phyloP scores from a whole-genome alignment of 495 filamentous ascomycete genomes.

The Neurospora sp. region DNA sequence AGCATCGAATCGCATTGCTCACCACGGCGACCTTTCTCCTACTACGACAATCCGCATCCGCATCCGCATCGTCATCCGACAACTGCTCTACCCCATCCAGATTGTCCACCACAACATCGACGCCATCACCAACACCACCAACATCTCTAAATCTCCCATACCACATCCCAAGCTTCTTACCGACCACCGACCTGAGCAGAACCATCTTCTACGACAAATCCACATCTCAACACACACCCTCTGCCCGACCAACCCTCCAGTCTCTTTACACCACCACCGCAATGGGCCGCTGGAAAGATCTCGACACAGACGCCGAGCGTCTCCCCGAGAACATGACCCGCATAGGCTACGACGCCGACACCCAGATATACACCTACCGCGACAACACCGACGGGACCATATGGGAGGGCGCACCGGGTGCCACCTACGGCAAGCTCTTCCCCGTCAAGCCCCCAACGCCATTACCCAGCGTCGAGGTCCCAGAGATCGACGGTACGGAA shows the following conservation, averaged over 20 bases:
- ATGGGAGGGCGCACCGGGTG: constrained; percentile 37
- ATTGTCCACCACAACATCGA: not conserved
- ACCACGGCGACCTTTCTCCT: not conserved
- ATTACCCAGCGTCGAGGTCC: constrained; percentile 1
- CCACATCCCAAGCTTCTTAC: not conserved
- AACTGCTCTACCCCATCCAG: not conserved
- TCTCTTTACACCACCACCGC: not conserved
- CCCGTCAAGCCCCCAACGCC: constrained; percentile 8
- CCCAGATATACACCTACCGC: constrained; percentile 38
- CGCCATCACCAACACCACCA: not conserved
- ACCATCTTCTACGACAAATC: not conserved
- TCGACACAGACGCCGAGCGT: constrained; percentile 39
- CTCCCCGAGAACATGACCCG: constrained; percentile 43
- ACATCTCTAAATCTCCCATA: not conserved
- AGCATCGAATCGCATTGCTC: not conserved
- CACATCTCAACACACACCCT: not conserved
- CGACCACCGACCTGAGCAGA: not conserved
- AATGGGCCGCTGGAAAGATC: constrained; percentile 34
- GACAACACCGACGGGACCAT: constrained; percentile 26
- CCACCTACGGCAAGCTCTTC: constrained; percentile 32
- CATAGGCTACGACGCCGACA: constrained; percentile 45
- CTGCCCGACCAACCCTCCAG: too few species aligned
- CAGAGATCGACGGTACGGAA: not conserved
- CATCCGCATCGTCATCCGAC: not conserved
- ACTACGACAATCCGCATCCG: not conserved